Base-by-base conservation (phyloP, 768 basidiomycete genomes). In the Boletus rubroflammeus region DNA sequence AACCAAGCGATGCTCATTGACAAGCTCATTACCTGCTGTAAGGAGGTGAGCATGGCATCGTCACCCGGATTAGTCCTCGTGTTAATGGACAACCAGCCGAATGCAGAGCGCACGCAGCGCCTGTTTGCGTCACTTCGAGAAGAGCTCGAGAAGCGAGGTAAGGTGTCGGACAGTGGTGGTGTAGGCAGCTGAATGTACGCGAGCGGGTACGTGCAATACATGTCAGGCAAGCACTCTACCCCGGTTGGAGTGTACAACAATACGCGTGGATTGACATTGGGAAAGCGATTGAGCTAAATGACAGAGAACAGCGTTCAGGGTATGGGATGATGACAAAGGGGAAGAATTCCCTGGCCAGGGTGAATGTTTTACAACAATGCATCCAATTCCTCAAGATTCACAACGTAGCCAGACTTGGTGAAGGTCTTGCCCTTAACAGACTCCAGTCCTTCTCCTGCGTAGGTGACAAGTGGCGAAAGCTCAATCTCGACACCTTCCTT, bases 381-480 rank as follows among this genome's bases (percentile, higher is more conserved):
- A 61, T 91, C 88, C 57, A 94, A 73, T 65, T 90, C 88, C 65
- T 86, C 86, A 31, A 86, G 61, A 19, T 73, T 73, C 63, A 76
- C 81, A 17, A 86, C 86, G 34, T 81, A 67, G 10, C 92, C 93
- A 15, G 88, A 89, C 68, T 81, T 89, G 43, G 79, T 79, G 70
- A 93, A 88, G 28, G 72, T 81, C 76, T 86, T 86, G 42, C 93
- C 94, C 70, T 84, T 85, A 45, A 90, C 78, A 45, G 70, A 74
- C 62, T 89, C 85, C 56, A 98, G 73, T 2, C 93, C 96, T 70
- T 99, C 97, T 15, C 97, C 97, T 21, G 88, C 87, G 59, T 98
- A 99, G 63, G 83, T 88, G 53, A 95, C 85, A 9, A 86, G 75
- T 17, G 97, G 94, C 2, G 90, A 90, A 48, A 98, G 75, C 73